Evolutionary conservation across 2,329 filamentous ascomycete genomes (phyloP), one percentile per base, ranked within the genome.

Genomic region (Dactylellina parvicollis): DNA sequence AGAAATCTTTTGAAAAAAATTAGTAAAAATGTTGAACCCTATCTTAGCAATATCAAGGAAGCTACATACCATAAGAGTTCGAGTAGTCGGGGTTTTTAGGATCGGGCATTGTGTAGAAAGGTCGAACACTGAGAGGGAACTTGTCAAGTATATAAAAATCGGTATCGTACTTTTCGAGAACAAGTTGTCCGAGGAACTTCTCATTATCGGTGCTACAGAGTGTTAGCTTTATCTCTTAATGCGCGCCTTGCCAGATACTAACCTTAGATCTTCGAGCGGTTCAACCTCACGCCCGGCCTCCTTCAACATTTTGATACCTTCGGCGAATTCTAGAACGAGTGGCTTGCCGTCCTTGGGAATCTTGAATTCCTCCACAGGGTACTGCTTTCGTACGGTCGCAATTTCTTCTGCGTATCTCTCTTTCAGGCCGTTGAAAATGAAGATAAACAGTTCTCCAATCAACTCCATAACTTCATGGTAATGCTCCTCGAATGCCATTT

Each of bases 121-220:
- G 94, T 28, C 95, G 88, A 18, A 95, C 91, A 36, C 85, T 84
- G 81, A 95, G 88, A 46, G 95, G 95, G 85, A 96, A 99, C 82
- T 98, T 95, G 84, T 98, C 94, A 75, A 99, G 86, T 20, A 96
- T 89, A 83, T 96, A 98, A 83, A 98, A 98, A 83, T 99, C 95
- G 72, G 92, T 95, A 80, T 90, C 87, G 85, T 90, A 96, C 83
- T 96, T 97, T 78, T 91, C 86, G 66, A 91, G 89, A 76, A 98
- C 88, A 50, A 98, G 85, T 24, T 88, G 89, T 67, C 95, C 95
- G 7, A 98, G 88, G n/a, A 90, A 91, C 82, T 93, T 93, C 81
- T 95, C 91, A 79, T 94, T 89, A 0, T 91, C 88, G 0, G 91
- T 95, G 79, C 82, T 84, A 52, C n/a, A 56, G 32, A n/a, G 7